These are phyloP conservation scores for Lentinula detonsa DNA, from an alignment of 768 basidiomycete species.

Conservation along the genomic window DNA sequence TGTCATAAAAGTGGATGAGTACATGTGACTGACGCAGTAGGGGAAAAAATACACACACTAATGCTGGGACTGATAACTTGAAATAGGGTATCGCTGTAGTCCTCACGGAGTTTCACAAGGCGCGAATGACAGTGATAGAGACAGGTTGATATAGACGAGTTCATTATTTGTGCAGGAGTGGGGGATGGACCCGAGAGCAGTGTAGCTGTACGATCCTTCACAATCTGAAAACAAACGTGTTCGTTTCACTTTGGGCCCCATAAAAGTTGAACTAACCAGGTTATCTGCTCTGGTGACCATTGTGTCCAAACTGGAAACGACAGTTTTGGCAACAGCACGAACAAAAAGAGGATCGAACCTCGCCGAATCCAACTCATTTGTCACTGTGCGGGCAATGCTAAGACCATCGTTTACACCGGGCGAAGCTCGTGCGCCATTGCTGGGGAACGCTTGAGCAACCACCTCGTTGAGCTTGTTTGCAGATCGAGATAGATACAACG, in stretches of 20 bases:
- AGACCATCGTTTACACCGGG: slow-evolving; percentile 75
- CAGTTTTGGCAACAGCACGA: slow-evolving; percentile 71
- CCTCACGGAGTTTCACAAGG: slow-evolving; percentile 58
- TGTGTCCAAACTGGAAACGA: slow-evolving; percentile 61
- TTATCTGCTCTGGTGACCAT: slow-evolving; percentile 58
- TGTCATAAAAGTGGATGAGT: not conserved
- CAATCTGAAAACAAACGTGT: slow-evolving; percentile 38
- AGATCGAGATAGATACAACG: slow-evolving; percentile 82
- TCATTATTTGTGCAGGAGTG: slow-evolving; percentile 72
- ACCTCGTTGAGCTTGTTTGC: slow-evolving; percentile 80
- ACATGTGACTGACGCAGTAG: not conserved
- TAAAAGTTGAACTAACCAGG: slow-evolving; percentile 44
- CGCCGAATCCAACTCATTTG: slow-evolving; percentile 91
- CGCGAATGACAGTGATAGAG: slow-evolving; percentile 73
- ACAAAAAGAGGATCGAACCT: slow-evolving; percentile 89
- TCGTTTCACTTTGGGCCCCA: slow-evolving; percentile 1
- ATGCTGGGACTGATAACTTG: slow-evolving; percentile 49
- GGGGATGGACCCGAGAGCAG: slow-evolving; percentile 71
- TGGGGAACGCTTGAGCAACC: slow-evolving; percentile 70
- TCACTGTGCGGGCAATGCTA: slow-evolving; percentile 67
- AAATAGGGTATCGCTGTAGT: slow-evolving; percentile 59
- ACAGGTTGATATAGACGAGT: slow-evolving; percentile 73
- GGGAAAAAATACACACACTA: slow-evolving; percentile 35
- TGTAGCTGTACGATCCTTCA: slow-evolving; percentile 73
- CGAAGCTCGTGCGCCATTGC: slow-evolving; percentile 57